These are phyloP conservation scores for Quercus glauca DNA, from an alignment of 306 rosid species.

Conservation along the genomic window DNA sequence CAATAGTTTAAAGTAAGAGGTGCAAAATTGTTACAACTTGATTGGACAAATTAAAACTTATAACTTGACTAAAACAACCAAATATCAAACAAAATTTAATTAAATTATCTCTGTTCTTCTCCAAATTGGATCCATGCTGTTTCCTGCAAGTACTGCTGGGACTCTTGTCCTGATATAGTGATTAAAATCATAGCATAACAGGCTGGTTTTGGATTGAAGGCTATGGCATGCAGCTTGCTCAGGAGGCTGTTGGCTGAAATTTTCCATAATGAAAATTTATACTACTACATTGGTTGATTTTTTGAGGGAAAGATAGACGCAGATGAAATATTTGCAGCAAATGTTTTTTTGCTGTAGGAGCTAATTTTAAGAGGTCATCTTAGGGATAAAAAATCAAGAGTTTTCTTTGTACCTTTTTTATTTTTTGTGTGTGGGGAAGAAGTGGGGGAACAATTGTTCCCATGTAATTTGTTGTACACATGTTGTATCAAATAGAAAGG, in stretches of 20 bases:
- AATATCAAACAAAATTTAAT: too few species aligned
- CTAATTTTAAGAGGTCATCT: slow-evolving; percentile 21
- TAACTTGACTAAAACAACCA: too few species aligned
- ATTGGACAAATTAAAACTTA: too few species aligned
- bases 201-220: background rate
- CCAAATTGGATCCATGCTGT: slow-evolving; percentile 8
- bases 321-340: slow-evolving; percentile 17
- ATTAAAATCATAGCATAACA: background rate
- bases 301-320: slow-evolving; percentile 18
- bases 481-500: slow-evolving; percentile 13
- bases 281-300: slow-evolving; percentile 8
- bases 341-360: slow-evolving; percentile 32
- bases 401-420: background rate
- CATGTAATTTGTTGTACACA: slow-evolving; percentile 14
- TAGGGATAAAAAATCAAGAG: slow-evolving; percentile 3
- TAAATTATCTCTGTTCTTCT: too few species aligned
- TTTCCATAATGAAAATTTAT: slow-evolving; percentile 20
- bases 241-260: slow-evolving; percentile 1
- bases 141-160: slow-evolving; percentile 13
- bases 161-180: background rate
- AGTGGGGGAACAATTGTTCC: background rate
- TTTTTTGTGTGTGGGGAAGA: too few species aligned
- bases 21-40: too few species aligned
- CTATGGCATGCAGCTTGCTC: background rate
- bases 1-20: too few species aligned